Evolutionary conservation across 164 flowering plant species (phyloP).

Genomic region (Vitis vinifera): DNA sequence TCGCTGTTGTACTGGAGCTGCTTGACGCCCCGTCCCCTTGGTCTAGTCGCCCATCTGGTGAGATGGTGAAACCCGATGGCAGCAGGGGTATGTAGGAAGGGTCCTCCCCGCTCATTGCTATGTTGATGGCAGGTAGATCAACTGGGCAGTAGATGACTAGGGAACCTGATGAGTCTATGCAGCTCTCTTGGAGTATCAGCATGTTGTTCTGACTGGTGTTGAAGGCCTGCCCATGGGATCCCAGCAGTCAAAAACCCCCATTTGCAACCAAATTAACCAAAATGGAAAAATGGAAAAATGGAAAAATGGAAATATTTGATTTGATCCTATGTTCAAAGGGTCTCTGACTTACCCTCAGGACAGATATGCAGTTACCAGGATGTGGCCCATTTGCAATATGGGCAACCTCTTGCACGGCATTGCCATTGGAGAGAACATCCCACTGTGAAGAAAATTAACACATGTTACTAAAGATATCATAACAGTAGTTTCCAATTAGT

Average conservation of each 20-base stretch:
- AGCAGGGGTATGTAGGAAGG: slow-evolving; percentile 68
- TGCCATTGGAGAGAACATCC: slow-evolving; percentile 66
- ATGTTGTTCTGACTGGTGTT: slow-evolving; percentile 72
- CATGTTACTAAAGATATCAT: background rate
- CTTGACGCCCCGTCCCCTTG: slow-evolving; percentile 36
- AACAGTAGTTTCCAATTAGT: background rate
- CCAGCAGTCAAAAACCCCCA: background rate
- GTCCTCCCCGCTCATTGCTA: slow-evolving; percentile 85
- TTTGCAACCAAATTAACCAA: background rate
- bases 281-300: background rate
- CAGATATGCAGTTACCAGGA: slow-evolving; percentile 64
- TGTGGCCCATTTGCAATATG: slow-evolving; percentile 61
- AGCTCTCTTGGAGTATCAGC: slow-evolving; percentile 88
- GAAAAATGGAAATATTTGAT: background rate
- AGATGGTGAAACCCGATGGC: slow-evolving; percentile 81
- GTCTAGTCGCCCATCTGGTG: slow-evolving; percentile 52
- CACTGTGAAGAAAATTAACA: slow-evolving; percentile 33
- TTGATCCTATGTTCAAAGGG: background rate
- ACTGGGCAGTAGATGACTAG: slow-evolving; percentile 72
- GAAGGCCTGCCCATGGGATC: slow-evolving; percentile 38
- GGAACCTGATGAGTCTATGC: slow-evolving; percentile 72
- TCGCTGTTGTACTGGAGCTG: slow-evolving; percentile 31
- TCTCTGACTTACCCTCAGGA: slow-evolving; percentile 41
- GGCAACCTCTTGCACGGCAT: slow-evolving; percentile 57
- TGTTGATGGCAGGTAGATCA: slow-evolving; percentile 63